Conservation (phyloP, 1,139 yeast species). For the Saccharomyces hybrid region DNA sequence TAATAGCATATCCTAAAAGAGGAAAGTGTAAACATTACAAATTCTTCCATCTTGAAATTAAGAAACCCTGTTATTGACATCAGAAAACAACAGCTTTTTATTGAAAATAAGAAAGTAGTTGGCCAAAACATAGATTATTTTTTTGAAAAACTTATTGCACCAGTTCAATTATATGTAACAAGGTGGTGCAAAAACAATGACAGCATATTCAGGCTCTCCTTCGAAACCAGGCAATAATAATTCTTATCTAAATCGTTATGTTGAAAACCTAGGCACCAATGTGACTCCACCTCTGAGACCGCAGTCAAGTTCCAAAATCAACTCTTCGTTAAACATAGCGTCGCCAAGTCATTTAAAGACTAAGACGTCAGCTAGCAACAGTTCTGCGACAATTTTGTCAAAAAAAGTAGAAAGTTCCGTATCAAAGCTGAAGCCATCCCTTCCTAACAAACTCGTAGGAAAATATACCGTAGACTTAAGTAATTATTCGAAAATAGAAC, state of each 20-base stretch:
- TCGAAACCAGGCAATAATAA: constrained; percentile 10
- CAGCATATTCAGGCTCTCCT: constrained; percentile 12
- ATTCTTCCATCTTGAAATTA: background rate
- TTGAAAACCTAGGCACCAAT: constrained; percentile 18
- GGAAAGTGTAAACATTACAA: constrained; percentile 8
- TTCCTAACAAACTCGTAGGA: constrained; percentile 4
- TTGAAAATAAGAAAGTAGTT: background rate
- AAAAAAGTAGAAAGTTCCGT: background rate
- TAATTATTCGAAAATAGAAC: constrained; percentile 5
- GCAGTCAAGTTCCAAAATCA: constrained; percentile 20
- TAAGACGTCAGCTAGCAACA: background rate
- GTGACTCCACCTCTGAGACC: constrained; percentile 13
- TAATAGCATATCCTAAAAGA: constrained; percentile 5
- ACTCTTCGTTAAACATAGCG: constrained; percentile 8
- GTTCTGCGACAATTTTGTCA: background rate
- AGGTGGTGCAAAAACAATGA: constrained; percentile 7
- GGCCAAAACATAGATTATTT: background rate
- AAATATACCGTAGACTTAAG: background rate
- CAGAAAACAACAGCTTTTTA: background rate
- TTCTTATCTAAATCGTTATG: constrained; percentile 25
- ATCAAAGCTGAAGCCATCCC: background rate
- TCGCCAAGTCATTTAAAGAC: background rate
- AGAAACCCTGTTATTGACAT: background rate
- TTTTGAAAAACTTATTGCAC: background rate
- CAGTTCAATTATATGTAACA: background rate